phyloP scores from a whole-genome alignment of 2,329 filamentous ascomycete species.

The Cryphonectria radicalis region DNA sequence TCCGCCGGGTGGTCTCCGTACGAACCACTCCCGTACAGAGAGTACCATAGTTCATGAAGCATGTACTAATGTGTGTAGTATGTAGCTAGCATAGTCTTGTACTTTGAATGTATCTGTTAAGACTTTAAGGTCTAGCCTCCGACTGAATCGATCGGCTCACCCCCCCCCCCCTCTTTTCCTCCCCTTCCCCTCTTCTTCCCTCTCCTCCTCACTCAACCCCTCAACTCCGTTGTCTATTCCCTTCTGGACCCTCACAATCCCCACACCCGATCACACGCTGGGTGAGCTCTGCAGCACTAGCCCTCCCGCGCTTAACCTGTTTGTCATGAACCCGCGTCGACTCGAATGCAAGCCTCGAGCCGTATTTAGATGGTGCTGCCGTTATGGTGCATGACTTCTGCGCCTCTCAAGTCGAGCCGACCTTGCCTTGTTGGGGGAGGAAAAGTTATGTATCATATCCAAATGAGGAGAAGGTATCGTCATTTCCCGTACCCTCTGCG shows the following conservation, averaged over 20 bases:
- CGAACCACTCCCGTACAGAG: not conserved
- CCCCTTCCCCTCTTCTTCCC: not conserved
- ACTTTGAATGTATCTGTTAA: not conserved
- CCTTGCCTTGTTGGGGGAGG: not conserved
- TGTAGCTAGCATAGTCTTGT: not conserved
- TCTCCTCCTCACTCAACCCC: not conserved
- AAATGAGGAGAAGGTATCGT: not conserved
- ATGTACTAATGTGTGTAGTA: not conserved
- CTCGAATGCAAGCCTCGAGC: constrained; percentile 5
- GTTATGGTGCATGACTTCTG: not conserved
- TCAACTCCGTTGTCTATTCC: not conserved
- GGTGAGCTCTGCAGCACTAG: constrained; percentile 26
- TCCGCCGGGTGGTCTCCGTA: constrained; percentile 3
- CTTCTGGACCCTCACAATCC: not conserved
- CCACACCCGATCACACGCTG: constrained; percentile 24
- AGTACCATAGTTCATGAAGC: not conserved
- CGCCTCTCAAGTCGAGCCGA: not conserved
- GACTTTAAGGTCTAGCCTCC: not conserved
- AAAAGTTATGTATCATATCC: constrained; percentile 10
- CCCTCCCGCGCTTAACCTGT: constrained; percentile 27
- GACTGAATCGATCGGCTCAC: constrained; percentile 13
- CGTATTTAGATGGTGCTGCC: not conserved
- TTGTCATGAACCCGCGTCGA: constrained; percentile 26
- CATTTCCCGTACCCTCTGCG: not conserved
- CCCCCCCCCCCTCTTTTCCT: not conserved